phyloP scores from a whole-genome alignment of 108 stramenopile genomes.

The Mayamaea pseudoterrestris region DNA sequence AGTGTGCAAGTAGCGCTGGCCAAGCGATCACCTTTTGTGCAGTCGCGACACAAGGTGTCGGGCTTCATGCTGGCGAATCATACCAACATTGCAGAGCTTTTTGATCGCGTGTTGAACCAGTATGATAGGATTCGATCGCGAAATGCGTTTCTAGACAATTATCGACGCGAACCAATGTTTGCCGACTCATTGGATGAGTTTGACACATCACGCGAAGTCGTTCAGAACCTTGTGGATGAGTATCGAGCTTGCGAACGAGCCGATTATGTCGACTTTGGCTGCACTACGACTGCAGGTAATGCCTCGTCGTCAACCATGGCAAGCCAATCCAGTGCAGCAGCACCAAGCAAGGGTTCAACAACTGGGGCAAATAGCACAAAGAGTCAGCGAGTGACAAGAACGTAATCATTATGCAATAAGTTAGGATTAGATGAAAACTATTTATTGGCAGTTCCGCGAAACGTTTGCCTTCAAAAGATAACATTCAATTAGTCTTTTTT shows the following conservation, averaged over 20 bases:
- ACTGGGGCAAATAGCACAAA: too few species aligned
- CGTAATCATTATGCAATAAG: too few species aligned
- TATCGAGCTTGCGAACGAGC: conserved; percentile 93
- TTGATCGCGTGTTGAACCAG: conserved; percentile 78
- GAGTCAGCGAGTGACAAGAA: too few species aligned
- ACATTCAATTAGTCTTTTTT: too few species aligned
- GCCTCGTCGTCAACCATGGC: too few species aligned
- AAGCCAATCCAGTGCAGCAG: too few species aligned
- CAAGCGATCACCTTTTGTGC: conserved; percentile 87
- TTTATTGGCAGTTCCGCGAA: too few species aligned
- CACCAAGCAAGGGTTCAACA: too few species aligned
- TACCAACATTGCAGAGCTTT: conserved; percentile 92
- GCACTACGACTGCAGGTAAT: too few species aligned
- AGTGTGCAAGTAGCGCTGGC: conserved; percentile 97
- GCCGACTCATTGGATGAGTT: conserved; percentile 93
- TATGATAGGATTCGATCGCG: conserved; percentile 90
- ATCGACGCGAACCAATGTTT: conserved; percentile 94
- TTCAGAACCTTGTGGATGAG: conserved; percentile 89
- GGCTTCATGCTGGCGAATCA: conserved; percentile 98
- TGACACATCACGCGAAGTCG: conserved; percentile 89
- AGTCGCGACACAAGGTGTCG: conserved; percentile 86
- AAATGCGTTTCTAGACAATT: conserved; percentile 97
- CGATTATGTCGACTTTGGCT: conserved; percentile 92
- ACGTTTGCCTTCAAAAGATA: too few species aligned
- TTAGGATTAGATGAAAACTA: too few species aligned